Percentiles rank a stretch among this genome's conserved stretches.
Evolutionary conservation across 768 basidiomycete genomes (phyloP).

Genomic region (Wakefieldia striispora): DNA sequence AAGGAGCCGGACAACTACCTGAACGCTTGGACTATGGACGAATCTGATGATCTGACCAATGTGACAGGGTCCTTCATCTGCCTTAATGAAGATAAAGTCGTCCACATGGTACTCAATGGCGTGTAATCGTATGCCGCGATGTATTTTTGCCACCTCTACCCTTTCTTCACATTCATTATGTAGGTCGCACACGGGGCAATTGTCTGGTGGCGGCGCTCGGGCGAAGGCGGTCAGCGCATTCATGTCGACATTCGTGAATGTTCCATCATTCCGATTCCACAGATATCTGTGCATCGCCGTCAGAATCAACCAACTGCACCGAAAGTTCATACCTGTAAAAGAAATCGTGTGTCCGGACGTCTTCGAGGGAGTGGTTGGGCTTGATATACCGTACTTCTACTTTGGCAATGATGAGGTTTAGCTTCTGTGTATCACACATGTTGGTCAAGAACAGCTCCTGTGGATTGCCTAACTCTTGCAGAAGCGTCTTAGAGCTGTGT

Average conservation of each 20-base stretch:
- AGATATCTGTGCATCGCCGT: slow-evolving; percentile 39
- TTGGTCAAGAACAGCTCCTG: slow-evolving; percentile 66
- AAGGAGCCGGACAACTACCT: slow-evolving; percentile 41
- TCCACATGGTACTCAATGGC: slow-evolving; percentile 54
- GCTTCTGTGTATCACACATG: slow-evolving; percentile 45
- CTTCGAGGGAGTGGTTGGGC: slow-evolving; percentile 23
- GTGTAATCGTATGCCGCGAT: slow-evolving; percentile 44
- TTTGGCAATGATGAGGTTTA: slow-evolving; percentile 47
- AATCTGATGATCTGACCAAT: slow-evolving; percentile 53
- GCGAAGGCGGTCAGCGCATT: slow-evolving; percentile 14
- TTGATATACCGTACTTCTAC: slow-evolving; percentile 40
- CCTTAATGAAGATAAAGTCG: slow-evolving; percentile 57
- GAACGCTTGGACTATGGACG: slow-evolving; percentile 17
- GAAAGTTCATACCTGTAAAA: slow-evolving; percentile 52
- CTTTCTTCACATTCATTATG: slow-evolving; percentile 34
- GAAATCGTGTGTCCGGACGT: slow-evolving; percentile 39
- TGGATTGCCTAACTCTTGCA: slow-evolving; percentile 57
- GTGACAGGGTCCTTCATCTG: slow-evolving; percentile 47
- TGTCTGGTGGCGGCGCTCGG: slow-evolving; percentile 39
- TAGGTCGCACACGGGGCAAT: slow-evolving; percentile 51
- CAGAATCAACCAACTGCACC: background rate
- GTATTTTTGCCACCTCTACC: slow-evolving; percentile 26
- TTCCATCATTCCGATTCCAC: slow-evolving; percentile 45
- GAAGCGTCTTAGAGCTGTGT: slow-evolving; percentile 60
- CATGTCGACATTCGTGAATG: slow-evolving; percentile 43